Conservation (phyloP, 2,329 filamentous ascomycete species). For the Dothistroma septosporum region DNA sequence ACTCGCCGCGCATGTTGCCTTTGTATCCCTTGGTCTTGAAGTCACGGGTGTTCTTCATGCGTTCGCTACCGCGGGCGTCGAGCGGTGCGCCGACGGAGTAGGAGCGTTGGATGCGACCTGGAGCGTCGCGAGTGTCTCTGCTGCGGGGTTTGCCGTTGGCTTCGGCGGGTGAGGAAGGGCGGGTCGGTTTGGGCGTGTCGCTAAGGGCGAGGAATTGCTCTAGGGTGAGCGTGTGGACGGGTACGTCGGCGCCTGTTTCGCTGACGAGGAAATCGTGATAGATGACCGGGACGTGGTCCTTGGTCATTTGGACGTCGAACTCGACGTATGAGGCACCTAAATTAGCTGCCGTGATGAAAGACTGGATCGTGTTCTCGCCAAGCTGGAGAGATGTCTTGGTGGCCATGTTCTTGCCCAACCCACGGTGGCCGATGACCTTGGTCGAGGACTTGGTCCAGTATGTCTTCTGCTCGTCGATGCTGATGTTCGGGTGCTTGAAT, state of each 20-base stretch:
- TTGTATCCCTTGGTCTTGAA: constrained; percentile 96
- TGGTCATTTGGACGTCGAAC: constrained; percentile 93
- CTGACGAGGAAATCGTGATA: constrained; percentile 98
- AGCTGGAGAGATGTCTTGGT: constrained; percentile 84
- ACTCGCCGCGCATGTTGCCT: constrained; percentile 86
- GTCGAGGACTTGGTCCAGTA: constrained; percentile 95
- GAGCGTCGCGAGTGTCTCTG: constrained; percentile 16
- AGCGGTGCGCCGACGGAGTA: constrained; percentile 55
- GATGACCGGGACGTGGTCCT: constrained; percentile 95
- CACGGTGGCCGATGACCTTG: constrained; percentile 71
- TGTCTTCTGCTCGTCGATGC: constrained; percentile 81
- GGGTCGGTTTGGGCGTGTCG: constrained; percentile 22
- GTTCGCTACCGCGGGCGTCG: constrained; percentile 51
- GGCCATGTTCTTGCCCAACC: constrained; percentile 82
- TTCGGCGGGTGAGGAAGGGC: constrained; percentile 15
- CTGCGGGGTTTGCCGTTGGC: constrained; percentile 7
- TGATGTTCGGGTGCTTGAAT: constrained; percentile 91
- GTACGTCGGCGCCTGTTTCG: constrained; percentile 94
- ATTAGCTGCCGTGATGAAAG: constrained; percentile 94
- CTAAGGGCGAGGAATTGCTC: constrained; percentile 72
- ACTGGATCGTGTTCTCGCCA: constrained; percentile 91
- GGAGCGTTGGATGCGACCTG: constrained; percentile 44
- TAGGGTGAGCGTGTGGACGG: constrained; percentile 88
- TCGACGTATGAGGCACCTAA: constrained; percentile 72
- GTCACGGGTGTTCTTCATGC: constrained; percentile 95